These are phyloP conservation scores for Ophiosphaerella herpotricha DNA, from an alignment of 2,329 filamentous ascomycete genomes.

Conservation along the genomic window DNA sequence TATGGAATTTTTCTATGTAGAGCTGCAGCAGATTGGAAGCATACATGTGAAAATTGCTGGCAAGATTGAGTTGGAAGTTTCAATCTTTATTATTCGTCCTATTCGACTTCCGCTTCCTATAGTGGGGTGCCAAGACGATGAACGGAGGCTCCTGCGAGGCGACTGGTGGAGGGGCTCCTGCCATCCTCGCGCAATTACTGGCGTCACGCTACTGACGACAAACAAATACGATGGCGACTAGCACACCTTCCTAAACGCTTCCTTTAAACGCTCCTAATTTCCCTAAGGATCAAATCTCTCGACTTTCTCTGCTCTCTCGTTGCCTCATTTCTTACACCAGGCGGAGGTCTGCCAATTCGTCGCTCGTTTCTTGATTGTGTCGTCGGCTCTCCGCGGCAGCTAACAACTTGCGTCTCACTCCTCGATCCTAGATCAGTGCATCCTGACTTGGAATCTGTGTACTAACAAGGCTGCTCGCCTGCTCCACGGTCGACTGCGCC, in stretches of 20 bases:
- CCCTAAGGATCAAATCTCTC: background rate
- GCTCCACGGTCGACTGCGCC: background rate
- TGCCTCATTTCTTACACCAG: conserved; percentile 2
- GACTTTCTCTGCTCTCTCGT: background rate
- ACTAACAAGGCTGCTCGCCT: background rate
- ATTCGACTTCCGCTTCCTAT: too few relatives aligned
- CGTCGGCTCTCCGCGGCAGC: conserved; percentile 3
- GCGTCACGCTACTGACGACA: background rate
- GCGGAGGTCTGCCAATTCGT: background rate
- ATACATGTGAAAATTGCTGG: too few relatives aligned
- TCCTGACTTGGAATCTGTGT: conserved; percentile 1
- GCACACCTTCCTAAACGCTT: background rate
- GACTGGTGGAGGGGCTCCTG: background rate
- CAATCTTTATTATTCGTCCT: too few relatives aligned
- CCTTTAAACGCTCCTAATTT: too few relatives aligned
- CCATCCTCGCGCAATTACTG: background rate
- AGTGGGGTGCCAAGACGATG: background rate
- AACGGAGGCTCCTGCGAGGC: background rate
- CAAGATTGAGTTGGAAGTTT: too few relatives aligned
- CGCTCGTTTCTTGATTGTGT: conserved; percentile 2
- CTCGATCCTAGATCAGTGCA: conserved; percentile 15
- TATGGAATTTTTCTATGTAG: too few relatives aligned
- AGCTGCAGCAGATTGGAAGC: too few relatives aligned
- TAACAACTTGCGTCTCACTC: conserved; percentile 1
- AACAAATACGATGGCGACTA: background rate